Percentiles rank a stretch among this genome's conserved stretches.
Conservation (phyloP, 495 filamentous ascomycete genomes). For the Lepraria neglecta region DNA sequence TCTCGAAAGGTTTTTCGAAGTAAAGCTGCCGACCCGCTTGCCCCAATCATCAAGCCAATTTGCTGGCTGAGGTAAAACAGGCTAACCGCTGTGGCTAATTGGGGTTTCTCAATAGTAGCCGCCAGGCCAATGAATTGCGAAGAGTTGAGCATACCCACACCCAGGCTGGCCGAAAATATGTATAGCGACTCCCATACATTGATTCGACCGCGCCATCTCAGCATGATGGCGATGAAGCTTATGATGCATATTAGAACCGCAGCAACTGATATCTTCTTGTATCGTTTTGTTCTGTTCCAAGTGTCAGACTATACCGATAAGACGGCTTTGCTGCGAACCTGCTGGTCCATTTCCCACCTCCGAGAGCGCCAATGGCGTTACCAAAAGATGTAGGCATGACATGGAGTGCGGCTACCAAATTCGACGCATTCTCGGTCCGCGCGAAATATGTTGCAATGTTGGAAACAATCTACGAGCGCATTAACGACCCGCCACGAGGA, state of each 20-base stretch:
- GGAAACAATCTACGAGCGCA: constrained; percentile 24
- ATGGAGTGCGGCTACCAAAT: constrained; percentile 22
- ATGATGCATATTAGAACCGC: constrained; percentile 21
- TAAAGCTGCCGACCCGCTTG: constrained; percentile 27
- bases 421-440: constrained; percentile 24
- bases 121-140: constrained; percentile 35
- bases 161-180: constrained; percentile 28
- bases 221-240: constrained; percentile 27
- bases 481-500: not conserved
- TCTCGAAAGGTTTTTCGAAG: constrained; percentile 27
- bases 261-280: constrained; percentile 29
- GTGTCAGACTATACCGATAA: not conserved
- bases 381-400: constrained; percentile 23
- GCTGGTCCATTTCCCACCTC: constrained; percentile 32
- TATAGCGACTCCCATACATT: constrained; percentile 25
- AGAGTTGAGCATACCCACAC: constrained; percentile 30
- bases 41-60: constrained; percentile 35
- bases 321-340: constrained; percentile 24
- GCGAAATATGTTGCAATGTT: constrained; percentile 30
- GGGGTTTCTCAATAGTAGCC: constrained; percentile 24
- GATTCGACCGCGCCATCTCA: constrained; percentile 32
- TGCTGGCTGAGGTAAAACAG: constrained; percentile 37
- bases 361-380: constrained; percentile 26
- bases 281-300: constrained; percentile 27
- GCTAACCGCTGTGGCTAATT: constrained; percentile 30